These are phyloP conservation scores for Blastomyces gilchristii DNA, from an alignment of 2,329 filamentous ascomycete genomes.

Conservation along the genomic window DNA sequence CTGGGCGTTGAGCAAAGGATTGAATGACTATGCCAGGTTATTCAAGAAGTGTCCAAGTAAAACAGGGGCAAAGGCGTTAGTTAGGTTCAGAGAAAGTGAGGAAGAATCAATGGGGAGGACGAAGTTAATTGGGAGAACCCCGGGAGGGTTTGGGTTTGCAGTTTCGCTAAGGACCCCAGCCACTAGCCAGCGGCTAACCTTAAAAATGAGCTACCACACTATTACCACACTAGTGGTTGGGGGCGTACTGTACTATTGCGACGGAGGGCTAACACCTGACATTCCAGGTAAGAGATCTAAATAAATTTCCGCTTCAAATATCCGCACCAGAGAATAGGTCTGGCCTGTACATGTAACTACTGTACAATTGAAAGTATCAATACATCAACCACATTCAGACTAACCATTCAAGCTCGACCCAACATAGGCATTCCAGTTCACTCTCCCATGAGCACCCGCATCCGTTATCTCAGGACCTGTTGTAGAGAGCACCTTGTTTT, in stretches of 20 bases:
- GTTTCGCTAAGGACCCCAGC: background rate
- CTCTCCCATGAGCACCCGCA: slow-evolving; percentile 20
- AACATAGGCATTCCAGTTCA: slow-evolving; percentile 31
- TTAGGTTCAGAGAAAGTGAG: background rate
- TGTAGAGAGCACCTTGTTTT: slow-evolving; percentile 16
- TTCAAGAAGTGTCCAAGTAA: background rate
- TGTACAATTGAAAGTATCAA: background rate
- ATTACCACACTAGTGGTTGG: no score
- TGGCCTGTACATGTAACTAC: background rate
- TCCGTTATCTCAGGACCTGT: slow-evolving; percentile 25
- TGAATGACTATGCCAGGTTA: background rate
- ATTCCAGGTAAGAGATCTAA: no score
- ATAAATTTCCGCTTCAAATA: background rate
- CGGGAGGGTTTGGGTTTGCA: no score
- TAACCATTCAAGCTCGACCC: slow-evolving; percentile 19
- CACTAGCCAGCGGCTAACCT: background rate
- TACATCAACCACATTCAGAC: background rate
- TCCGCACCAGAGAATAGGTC: background rate
- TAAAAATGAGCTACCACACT: background rate
- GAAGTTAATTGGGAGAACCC: no score
- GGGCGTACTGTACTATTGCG: no score
- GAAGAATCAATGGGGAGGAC: background rate
- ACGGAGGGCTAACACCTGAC: no score
- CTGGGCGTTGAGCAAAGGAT: background rate
- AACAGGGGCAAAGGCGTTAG: background rate